A percentile compares a stretch with the other conserved stretches of the same genome.
Conservation (phyloP, 108 stramenopile species). For the Cyclotella choctawhatcheeana region DNA sequence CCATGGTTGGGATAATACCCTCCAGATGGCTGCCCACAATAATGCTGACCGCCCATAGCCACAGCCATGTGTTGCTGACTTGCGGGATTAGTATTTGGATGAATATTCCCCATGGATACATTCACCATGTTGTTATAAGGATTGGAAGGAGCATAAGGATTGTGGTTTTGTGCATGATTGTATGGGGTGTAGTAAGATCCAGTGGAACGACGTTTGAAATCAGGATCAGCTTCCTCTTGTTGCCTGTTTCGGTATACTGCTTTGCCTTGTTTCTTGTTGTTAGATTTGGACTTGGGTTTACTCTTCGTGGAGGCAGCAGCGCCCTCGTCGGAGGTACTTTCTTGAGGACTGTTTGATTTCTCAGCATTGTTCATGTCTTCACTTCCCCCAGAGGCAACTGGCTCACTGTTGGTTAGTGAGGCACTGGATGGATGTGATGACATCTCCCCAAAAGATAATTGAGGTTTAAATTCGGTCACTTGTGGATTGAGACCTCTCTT, state of each 20-base stretch:
- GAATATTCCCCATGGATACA: constrained; percentile 16
- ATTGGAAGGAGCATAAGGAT: constrained; percentile 20
- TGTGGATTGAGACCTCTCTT: not conserved
- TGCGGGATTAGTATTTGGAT: not conserved
- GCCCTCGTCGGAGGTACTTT: not conserved
- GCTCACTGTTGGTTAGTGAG: not conserved
- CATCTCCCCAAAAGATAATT: not conserved
- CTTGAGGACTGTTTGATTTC: too few species aligned
- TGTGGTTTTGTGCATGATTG: not conserved
- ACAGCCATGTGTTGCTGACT: too few species aligned
- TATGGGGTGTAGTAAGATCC: not conserved
- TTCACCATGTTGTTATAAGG: constrained; percentile 18
- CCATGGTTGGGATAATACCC: constrained; percentile 2
- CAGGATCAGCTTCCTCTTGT: constrained; percentile 86
- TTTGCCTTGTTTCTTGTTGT: constrained; percentile 45
- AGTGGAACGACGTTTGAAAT: constrained; percentile 71
- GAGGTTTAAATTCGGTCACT: not conserved
- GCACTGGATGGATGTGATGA: not conserved
- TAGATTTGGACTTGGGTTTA: not conserved
- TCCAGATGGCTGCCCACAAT: constrained; percentile 21
- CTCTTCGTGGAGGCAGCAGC: not conserved
- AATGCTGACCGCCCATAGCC: constrained; percentile 11
- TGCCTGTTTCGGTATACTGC: constrained; percentile 84
- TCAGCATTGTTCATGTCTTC: not conserved
- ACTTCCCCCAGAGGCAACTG: not conserved